phyloP scores from a whole-genome alignment of 345 rosid genomes.

The Aurinia saxatilis region DNA sequence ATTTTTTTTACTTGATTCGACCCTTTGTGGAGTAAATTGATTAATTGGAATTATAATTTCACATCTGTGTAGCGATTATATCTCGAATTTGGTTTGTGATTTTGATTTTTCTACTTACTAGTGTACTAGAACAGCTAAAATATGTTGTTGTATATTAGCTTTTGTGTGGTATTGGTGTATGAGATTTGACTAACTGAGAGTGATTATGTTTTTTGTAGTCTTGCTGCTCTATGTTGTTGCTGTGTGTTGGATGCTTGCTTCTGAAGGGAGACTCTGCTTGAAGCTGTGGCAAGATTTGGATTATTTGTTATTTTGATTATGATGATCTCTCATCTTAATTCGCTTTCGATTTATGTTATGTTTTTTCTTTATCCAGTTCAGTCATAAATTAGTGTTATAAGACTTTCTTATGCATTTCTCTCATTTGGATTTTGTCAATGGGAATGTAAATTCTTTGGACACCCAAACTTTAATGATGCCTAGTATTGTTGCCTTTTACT shows the following conservation, averaged over 20 bases:
- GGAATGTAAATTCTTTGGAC: not conserved
- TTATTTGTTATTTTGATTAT: not conserved
- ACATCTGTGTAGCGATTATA: not conserved
- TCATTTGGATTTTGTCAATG: not conserved
- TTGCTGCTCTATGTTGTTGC: slow-evolving; percentile 9
- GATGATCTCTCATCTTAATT: not conserved
- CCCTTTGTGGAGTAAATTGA: not conserved
- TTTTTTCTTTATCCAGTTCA: not conserved
- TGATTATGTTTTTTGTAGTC: not conserved
- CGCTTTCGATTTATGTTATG: not conserved
- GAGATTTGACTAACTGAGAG: not conserved
- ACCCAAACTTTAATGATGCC: not conserved
- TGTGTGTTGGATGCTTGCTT: slow-evolving; percentile 12
- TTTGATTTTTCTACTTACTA: not conserved
- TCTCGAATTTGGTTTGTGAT: not conserved
- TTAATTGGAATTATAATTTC: not conserved
- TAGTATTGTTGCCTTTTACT: not conserved
- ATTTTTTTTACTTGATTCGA: no score
- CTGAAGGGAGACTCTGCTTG: not conserved
- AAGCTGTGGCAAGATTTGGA: not conserved
- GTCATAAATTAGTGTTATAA: not conserved
- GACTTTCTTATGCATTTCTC: not conserved
- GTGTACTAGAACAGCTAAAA: not conserved
- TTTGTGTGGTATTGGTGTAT: not conserved
- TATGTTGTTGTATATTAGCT: not conserved